Evolutionary conservation across 2,329 filamentous ascomycete species (phyloP).

Genomic region (Fusarium penzigii): DNA sequence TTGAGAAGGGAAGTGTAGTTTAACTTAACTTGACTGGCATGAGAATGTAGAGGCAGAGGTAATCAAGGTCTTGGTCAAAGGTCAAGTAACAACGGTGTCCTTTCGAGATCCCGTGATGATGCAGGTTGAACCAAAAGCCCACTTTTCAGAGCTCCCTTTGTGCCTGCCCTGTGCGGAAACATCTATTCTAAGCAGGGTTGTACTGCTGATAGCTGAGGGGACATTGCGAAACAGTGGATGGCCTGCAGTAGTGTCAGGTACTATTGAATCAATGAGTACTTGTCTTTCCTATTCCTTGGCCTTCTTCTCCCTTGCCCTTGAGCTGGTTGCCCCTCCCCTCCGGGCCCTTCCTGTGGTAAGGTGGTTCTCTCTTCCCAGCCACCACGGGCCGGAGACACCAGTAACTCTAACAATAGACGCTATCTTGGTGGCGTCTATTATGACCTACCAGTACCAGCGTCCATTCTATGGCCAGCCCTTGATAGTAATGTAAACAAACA

Average conservation of each 20-base stretch:
- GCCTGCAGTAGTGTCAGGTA: constrained; percentile 4
- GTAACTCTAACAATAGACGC: constrained; percentile 14
- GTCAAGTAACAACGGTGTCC: constrained; percentile 37
- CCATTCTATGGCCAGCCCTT: neutral
- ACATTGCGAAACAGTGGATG: neutral
- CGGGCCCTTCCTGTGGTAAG: neutral
- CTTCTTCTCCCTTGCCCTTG: no score
- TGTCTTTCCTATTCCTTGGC: no score
- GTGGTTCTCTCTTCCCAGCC: constrained; percentile 3
- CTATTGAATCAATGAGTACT: neutral
- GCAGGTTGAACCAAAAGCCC: constrained; percentile 21
- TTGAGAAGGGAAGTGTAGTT: neutral
- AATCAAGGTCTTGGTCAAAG: neutral
- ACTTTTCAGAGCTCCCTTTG: constrained; percentile 26
- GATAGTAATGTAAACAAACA: no score
- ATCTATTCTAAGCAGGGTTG: neutral
- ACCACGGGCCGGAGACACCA: constrained; percentile 20
- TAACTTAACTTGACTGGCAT: no score
- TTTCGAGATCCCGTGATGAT: constrained; percentile 40
- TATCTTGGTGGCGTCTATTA: constrained; percentile 18
- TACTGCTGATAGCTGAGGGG: constrained; percentile 5
- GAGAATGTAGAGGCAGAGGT: no score
- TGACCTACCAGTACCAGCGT: neutral
- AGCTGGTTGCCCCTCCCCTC: no score
- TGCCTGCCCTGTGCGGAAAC: neutral